A percentile compares a stretch with the other conserved stretches of the same genome.
phyloP scores from a whole-genome alignment of 2,329 filamentous ascomycete species.

The Aspergillus felis region DNA sequence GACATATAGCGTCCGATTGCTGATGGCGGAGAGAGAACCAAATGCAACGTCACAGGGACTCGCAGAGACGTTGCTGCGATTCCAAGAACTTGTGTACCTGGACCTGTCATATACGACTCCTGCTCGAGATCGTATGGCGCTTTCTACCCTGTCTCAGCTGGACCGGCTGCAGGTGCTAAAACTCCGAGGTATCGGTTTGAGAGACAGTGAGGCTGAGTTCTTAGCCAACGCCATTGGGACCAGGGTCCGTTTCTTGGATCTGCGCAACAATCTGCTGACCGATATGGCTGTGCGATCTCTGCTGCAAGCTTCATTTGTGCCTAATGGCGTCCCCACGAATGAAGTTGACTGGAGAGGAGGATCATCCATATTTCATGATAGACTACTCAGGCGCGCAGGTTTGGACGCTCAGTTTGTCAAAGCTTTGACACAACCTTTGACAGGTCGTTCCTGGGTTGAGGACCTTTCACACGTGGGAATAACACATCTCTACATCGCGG shows the following conservation, averaged over 20 bases:
- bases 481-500: slow-evolving; percentile 58
- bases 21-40: slow-evolving; percentile 54
- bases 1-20: slow-evolving; percentile 49
- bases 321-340: slow-evolving; percentile 8
- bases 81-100: slow-evolving; percentile 54
- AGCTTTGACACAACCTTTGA: slow-evolving; percentile 47
- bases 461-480: slow-evolving; percentile 52
- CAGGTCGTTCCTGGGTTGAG: slow-evolving; percentile 53
- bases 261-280: slow-evolving; percentile 56
- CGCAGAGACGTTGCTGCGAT: slow-evolving; percentile 48
- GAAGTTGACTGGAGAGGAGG: slow-evolving; percentile 3
- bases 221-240: slow-evolving; percentile 50
- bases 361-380: slow-evolving; percentile 1
- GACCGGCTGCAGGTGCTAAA: slow-evolving; percentile 55
- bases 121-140: slow-evolving; percentile 47
- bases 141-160: slow-evolving; percentile 46
- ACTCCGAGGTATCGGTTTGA: slow-evolving; percentile 50
- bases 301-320: slow-evolving; percentile 49
- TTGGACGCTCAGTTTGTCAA: slow-evolving; percentile 49
- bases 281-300: slow-evolving; percentile 52
- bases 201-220: slow-evolving; percentile 51
- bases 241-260: slow-evolving; percentile 53
- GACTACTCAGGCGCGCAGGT: slow-evolving; percentile 24
- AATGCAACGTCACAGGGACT: slow-evolving; percentile 57
- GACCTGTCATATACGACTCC: slow-evolving; percentile 54